phyloP scores from a whole-genome alignment of 495 filamentous ascomycete species.

The Penicillium simplicissimum region DNA sequence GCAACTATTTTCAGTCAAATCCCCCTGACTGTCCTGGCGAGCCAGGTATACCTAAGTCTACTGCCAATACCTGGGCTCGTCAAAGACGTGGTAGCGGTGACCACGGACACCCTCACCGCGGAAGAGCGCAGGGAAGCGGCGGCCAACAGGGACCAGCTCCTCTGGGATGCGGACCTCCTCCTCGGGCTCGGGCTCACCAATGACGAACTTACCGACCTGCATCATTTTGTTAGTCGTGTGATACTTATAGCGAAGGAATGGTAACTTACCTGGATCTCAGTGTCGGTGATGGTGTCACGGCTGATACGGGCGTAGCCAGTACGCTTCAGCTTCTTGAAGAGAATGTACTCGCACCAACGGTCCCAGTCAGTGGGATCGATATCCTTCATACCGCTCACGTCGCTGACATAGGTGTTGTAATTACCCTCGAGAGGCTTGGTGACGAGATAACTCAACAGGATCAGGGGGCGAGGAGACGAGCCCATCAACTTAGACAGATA shows the following conservation, averaged over 20 bases:
- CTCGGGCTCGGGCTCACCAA: constrained; percentile 68
- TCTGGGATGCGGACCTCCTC: constrained; percentile 60
- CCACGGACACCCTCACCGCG: constrained; percentile 83
- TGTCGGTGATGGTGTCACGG: constrained; percentile 91
- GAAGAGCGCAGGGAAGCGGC: constrained; percentile 86
- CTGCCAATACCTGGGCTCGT: constrained; percentile 79
- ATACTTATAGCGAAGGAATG: background rate
- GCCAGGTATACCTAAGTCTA: constrained; percentile 19
- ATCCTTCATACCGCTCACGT: constrained; percentile 87
- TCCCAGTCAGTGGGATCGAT: constrained; percentile 95
- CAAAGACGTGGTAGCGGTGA: constrained; percentile 94
- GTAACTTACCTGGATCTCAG: constrained; percentile 79
- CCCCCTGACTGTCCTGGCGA: background rate
- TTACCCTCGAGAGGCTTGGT: constrained; percentile 89
- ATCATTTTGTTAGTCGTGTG: constrained; percentile 16
- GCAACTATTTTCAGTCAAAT: constrained; percentile 3
- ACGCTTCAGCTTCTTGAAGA: constrained; percentile 86
- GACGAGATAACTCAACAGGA: constrained; percentile 90
- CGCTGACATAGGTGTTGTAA: constrained; percentile 94
- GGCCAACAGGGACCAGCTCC: constrained; percentile 69
- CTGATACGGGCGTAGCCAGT: constrained; percentile 90
- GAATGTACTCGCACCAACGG: constrained; percentile 98
- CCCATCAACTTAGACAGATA: constrained; percentile 91
- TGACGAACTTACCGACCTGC: constrained; percentile 88
- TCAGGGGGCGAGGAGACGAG: constrained; percentile 72